Conservation (phyloP, 345 rosid species). For the Syzygium oleosum region DNA sequence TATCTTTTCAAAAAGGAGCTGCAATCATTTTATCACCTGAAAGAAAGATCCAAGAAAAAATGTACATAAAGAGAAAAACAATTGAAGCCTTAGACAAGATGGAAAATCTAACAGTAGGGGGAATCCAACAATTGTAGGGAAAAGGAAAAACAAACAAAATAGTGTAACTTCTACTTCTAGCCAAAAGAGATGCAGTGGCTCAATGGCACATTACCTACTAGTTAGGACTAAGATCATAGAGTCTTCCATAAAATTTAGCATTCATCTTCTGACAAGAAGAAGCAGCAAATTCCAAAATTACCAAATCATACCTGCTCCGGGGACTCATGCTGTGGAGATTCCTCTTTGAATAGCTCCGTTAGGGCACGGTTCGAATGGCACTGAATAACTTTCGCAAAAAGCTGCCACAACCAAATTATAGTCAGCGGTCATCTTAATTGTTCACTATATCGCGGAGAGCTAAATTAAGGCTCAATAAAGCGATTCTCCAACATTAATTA, state of each 20-base stretch:
- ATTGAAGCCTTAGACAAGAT: background rate
- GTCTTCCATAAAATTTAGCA: background rate
- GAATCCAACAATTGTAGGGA: background rate
- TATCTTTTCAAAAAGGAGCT: background rate
- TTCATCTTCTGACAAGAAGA: background rate
- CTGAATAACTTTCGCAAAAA: constrained; percentile 27
- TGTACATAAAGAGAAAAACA: background rate
- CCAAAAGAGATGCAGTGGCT: background rate
- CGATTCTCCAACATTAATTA: background rate
- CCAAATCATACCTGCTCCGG: constrained; percentile 49
- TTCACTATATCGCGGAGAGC: background rate
- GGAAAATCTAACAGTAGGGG: background rate
- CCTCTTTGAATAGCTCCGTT: constrained; percentile 25
- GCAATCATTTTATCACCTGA: background rate
- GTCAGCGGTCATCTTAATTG: background rate
- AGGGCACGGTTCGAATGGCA: constrained; percentile 29
- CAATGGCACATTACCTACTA: background rate
- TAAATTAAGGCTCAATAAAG: background rate
- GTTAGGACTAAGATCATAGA: background rate
- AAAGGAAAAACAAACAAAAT: background rate
- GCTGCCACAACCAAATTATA: background rate
- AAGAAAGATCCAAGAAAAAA: background rate
- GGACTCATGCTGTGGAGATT: constrained; percentile 32
- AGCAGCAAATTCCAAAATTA: background rate
- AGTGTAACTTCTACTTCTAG: background rate